Evolutionary conservation across 1,284 basidiomycete genomes (phyloP), one percentile per base, ranked within the genome.

Genomic region (Boletus sp.): DNA sequence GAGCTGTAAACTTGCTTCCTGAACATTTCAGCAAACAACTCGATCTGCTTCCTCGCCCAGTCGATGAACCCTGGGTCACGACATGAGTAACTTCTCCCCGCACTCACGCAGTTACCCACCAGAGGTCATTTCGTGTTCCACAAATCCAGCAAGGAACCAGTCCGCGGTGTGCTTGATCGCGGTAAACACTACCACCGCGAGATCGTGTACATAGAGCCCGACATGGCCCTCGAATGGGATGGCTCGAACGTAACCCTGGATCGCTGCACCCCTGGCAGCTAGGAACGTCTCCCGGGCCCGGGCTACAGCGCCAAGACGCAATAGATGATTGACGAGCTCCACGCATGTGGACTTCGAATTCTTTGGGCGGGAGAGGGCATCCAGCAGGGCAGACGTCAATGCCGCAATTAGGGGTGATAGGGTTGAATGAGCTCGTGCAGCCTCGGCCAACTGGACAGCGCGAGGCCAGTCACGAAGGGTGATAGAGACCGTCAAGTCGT

Each of bases 71-170:
- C 95, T 95, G 62, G 27, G 16, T 57, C 21, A 47, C 19, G 21
- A 28, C 21, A 5, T 72, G 28, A 64, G 55, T 25, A n/a, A 35
- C n/a, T 2, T 44, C n/a, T 37, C 25, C 11, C 17, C 13, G 2
- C 19, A 46, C 16, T 38, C 33, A 23, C 38, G 25, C n/a, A 27
- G 35, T 31, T 27, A 80, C 91, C 67, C 68, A 95, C 94, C 85
- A 58, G 94, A 96, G 1, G 96, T 93, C 70, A 95, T 94, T 63
- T 93, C 88, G 71, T 95, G 95, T 74, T 98, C 96, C 75, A 90
- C 94, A 77, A 98, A 99, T 52, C 94, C 96, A 2, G 89, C 89
- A 72, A 98, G 83, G 76, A 95, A 99, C 97, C 97, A 99, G 75
- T 99, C 97, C 46, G 93, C 93, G 2, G 96, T 98, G 72, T 99